Percentiles rank a stretch among this genome's conserved stretches.
Evolutionary conservation across 2,329 filamentous ascomycete genomes (phyloP).

Genomic region (Scleromitrula shiraiana): DNA sequence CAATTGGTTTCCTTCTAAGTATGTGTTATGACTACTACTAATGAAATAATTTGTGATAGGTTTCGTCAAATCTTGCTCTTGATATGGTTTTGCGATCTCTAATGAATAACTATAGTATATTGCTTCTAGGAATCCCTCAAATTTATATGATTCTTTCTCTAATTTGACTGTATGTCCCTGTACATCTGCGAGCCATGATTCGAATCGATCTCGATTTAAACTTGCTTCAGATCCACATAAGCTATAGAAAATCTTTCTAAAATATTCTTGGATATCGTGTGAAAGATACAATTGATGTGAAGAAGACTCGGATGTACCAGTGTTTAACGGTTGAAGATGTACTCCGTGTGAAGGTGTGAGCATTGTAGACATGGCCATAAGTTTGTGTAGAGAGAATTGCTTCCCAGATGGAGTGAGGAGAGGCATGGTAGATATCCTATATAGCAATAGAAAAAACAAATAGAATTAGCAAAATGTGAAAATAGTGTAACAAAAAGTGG

Average conservation of each 20-base stretch:
- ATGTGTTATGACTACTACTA: constrained; percentile 92
- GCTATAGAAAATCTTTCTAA: constrained; percentile 41
- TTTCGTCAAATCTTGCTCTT: constrained; percentile 25
- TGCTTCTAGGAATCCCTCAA: constrained; percentile 27
- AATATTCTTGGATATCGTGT: constrained; percentile 40
- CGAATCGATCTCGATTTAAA: constrained; percentile 36
- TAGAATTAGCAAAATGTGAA: constrained; percentile 5
- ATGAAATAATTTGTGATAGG: constrained; percentile 70
- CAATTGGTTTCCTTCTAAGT: constrained; percentile 79
- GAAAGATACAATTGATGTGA: constrained; percentile 35
- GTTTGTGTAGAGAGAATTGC: constrained; percentile 29
- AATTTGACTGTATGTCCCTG: constrained; percentile 33
- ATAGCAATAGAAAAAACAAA: not conserved
- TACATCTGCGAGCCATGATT: constrained; percentile 40
- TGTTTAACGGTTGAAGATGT: constrained; percentile 16
- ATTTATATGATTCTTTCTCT: constrained; percentile 26
- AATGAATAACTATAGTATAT: constrained; percentile 25
- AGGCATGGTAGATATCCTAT: constrained; percentile 15
- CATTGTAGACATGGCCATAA: constrained; percentile 30
- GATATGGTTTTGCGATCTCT: constrained; percentile 20
- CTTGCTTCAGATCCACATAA: constrained; percentile 32
- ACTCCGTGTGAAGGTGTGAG: constrained; percentile 21
- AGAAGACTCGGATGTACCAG: constrained; percentile 12
- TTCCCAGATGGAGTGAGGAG: constrained; percentile 23
- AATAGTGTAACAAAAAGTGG: not conserved